Base-by-base conservation (phyloP, 202 grass and related monocot genomes). In the Zizania palustris region DNA sequence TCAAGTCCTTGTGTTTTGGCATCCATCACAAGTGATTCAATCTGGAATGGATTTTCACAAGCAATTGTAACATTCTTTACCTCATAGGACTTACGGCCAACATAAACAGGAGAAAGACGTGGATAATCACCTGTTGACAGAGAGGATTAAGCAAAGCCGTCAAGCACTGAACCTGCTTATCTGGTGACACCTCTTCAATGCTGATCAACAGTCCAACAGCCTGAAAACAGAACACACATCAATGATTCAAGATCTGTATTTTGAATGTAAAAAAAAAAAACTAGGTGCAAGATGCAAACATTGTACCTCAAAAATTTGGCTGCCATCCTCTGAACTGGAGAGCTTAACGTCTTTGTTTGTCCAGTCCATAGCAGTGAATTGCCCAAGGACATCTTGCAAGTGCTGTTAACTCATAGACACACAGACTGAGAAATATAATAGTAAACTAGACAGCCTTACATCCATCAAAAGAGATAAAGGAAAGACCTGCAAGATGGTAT, bases 201-300 rank as follows among this genome's bases (percentile, higher is more conserved):
- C 96, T 75, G 6, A 98, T 95, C 78, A 98, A 85, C 63, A 98
- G 80, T 82, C 96, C 96, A 87, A 90, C 85, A 50, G 91, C 96
- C 96, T 98, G 53, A 67, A 76, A 90, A 80, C 20, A 80, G 45
- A 74, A 74, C 63, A 50, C n/a, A 65, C 48, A 36, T 14, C 51
- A 83, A 6, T 44, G 59, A 45, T 56, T 60, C 33, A 85, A 86
- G 28, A 86, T 81, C 19, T 75, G 56, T 51, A 57, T 50, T 80
- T 71, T 37, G 55, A 72, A 42, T 67, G 36, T 43, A 40, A 37
- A 81, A 71, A 82, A 81, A 71, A 82, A 78, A n/a, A 77, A 38
- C 1, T 63, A 85, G 35, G 74, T 35, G 36, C 35, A 69, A 14
- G 63, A 28, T 50, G 61, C 40, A 36, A 43, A 78, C 75, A 67